Evolutionary conservation across 306 rosid genomes (phyloP).

Genomic region (Castanospermum australe): DNA sequence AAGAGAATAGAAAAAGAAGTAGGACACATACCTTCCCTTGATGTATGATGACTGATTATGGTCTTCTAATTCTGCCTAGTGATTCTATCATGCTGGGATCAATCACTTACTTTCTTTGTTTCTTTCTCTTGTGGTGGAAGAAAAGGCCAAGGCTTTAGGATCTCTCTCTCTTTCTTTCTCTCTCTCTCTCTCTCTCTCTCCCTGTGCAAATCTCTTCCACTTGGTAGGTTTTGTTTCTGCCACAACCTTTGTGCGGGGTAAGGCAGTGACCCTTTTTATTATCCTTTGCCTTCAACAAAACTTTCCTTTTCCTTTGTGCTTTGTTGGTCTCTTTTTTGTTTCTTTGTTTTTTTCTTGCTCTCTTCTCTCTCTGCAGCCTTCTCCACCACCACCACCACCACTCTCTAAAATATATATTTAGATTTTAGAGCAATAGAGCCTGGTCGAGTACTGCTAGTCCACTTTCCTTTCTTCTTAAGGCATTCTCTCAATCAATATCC

Average conservation of each 20-base stretch:
- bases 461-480: slow-evolving; percentile 92
- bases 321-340: slow-evolving; percentile 58
- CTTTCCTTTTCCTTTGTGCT: slow-evolving; percentile 48
- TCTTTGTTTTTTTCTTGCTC: slow-evolving; percentile 31
- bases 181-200: neutral
- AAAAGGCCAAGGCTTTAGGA: slow-evolving; percentile 36
- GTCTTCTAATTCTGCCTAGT: neutral
- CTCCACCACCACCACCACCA: slow-evolving; percentile 56
- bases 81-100: slow-evolving; percentile 6
- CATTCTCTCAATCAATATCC: slow-evolving; percentile 37
- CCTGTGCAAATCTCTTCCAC: slow-evolving; percentile 52
- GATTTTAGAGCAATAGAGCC: too few species aligned
- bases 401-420: slow-evolving; percentile 54
- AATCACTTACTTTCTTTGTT: neutral
- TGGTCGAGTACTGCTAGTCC: slow-evolving; percentile 45
- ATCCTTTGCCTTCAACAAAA: slow-evolving; percentile 46
- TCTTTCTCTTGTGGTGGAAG: slow-evolving; percentile 22
- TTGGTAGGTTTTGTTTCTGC: slow-evolving; percentile 50
- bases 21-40: slow-evolving; percentile 21
- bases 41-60: neutral
- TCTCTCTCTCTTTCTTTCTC: slow-evolving; percentile 1
- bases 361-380: slow-evolving; percentile 14
- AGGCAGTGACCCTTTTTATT: slow-evolving; percentile 42
- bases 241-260: slow-evolving; percentile 52
- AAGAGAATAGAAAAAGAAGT: neutral